phyloP scores from a whole-genome alignment of 129 eudicot genomes.

The Saposhnikovia divaricata region DNA sequence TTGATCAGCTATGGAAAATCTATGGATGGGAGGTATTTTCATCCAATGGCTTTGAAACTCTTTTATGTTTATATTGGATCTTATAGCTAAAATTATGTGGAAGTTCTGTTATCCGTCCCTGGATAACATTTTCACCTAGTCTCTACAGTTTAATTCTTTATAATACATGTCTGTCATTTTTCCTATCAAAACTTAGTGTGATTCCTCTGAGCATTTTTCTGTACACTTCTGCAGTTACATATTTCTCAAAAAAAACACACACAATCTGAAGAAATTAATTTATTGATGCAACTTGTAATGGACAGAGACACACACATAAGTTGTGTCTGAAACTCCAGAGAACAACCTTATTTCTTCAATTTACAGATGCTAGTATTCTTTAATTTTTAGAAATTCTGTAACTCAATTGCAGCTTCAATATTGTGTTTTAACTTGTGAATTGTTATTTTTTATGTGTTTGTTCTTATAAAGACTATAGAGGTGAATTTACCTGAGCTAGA shows the following conservation, averaged over 20 bases:
- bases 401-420: not conserved
- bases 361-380: not conserved
- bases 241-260: not conserved
- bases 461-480: constrained; percentile 40
- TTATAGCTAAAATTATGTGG: not conserved
- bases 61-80: not conserved
- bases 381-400: not conserved
- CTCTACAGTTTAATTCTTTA: not conserved
- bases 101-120: not conserved
- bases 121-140: not conserved
- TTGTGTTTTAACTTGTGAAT: not conserved
- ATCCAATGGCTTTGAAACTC: not conserved
- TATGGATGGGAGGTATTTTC: constrained; percentile 88
- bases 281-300: too few species aligned
- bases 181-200: not conserved
- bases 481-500: constrained; percentile 84
- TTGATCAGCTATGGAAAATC: constrained; percentile 42
- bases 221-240: not conserved
- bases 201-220: not conserved
- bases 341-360: too few species aligned
- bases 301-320: too few species aligned
- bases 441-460: not conserved
- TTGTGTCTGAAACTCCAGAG: not conserved
- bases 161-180: too few species aligned
- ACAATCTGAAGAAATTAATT: not conserved